These are phyloP conservation scores for Globisporangium rhizosaccharum DNA, from an alignment of 352 stramenopile species.

Conservation along the genomic window DNA sequence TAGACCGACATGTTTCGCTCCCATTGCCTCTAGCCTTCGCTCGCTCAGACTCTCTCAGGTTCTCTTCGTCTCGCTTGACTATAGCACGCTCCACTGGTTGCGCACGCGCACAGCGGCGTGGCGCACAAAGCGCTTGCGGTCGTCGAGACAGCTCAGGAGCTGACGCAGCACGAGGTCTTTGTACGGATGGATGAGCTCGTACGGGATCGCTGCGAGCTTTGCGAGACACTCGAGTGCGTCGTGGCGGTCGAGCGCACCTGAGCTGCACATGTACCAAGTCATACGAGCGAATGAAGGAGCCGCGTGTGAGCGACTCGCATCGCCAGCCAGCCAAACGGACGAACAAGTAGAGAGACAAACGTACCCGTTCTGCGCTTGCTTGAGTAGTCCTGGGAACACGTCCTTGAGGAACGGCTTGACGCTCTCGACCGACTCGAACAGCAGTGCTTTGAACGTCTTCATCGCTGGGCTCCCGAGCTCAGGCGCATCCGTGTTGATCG, in stretches of 20 bases:
- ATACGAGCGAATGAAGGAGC: slow-evolving; percentile 1
- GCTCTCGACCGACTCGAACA: slow-evolving; percentile 72
- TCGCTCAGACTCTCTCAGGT: not conserved
- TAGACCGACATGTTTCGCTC: not conserved
- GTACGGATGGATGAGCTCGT: slow-evolving; percentile 86
- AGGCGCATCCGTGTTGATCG: slow-evolving; percentile 66
- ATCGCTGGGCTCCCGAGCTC: slow-evolving; percentile 78
- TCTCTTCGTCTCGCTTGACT: slow-evolving; percentile 12
- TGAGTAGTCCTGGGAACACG: slow-evolving; percentile 76
- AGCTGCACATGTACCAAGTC: slow-evolving; percentile 17
- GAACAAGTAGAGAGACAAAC: slow-evolving; percentile 4
- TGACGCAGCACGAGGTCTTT: slow-evolving; percentile 79
- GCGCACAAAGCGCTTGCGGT: slow-evolving; percentile 85
- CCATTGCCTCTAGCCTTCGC: not conserved
- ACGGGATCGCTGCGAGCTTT: slow-evolving; percentile 75
- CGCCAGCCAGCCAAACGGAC: not conserved
- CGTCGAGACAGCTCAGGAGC: slow-evolving; percentile 72
- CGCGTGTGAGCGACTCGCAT: not conserved
- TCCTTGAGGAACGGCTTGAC: slow-evolving; percentile 83
- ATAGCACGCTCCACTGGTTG: slow-evolving; percentile 89
- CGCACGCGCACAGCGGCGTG: slow-evolving; percentile 84
- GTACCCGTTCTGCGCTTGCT: slow-evolving; percentile 77
- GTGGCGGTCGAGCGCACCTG: slow-evolving; percentile 57
- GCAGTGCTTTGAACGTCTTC: slow-evolving; percentile 66
- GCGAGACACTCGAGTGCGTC: slow-evolving; percentile 72